Base-by-base conservation (phyloP, 1,284 basidiomycete species). In the Naganishia liquefaciens region DNA sequence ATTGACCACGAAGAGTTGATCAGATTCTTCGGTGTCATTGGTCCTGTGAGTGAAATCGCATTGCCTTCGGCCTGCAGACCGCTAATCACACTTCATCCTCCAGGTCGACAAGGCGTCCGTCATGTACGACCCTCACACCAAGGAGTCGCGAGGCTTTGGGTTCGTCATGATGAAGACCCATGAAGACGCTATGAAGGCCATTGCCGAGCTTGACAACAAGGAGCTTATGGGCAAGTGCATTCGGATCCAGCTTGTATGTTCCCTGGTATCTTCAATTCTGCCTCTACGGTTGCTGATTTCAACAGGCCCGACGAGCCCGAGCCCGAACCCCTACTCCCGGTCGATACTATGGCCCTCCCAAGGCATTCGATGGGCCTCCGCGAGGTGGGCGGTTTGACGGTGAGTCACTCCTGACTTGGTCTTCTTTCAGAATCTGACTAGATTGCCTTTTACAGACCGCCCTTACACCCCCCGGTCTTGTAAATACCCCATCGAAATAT, bases 71-170 rank as follows among this genome's bases (percentile, higher is more conserved):
- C 40, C 33, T 33, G 33, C 19, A 21, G 13, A 33, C 39, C 5
- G 7, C 27, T 53, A 39, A 33, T 25, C 42, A 40, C 46, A 65
- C 28, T 51, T 17, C 30, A 9, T 25, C 27, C n/a, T n/a, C 28
- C 69, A 83, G 81, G 77, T 84, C 51, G 68, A 77, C 65, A 83
- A 96, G 79, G 90, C 89, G 46, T 90, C 92, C 67, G 88, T 98
- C 79, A 97, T 97, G 92, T 89, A 89, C 74, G 95, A 99, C 81
- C 94, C 95, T 30, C 95, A 97, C 81, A 88, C 89, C 68, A 88
- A 91, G 73, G 94, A 97, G 75, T 93, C 93, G 63, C 91, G 95
- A 74, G 95, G 94, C 43, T 98, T 99, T 73, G 95, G 92, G 50
- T 99, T 99, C 79, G 95, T 99, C 74, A 97, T 93, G 64, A 94